phyloP scores from a whole-genome alignment of 257 asterid genomes.

The Primulina eburnea region DNA sequence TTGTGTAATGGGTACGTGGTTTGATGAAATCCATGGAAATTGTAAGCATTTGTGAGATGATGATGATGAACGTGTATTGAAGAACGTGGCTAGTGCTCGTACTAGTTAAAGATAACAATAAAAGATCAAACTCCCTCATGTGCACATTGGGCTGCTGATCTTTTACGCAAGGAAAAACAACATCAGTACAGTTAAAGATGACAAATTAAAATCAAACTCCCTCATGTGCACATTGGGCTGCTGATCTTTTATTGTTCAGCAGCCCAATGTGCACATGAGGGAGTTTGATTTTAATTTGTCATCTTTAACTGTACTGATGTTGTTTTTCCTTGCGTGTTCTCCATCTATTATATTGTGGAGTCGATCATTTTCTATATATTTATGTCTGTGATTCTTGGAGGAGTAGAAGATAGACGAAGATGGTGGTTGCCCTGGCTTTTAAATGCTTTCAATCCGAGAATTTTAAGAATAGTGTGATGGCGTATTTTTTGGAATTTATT shows the following conservation, averaged over 20 bases:
- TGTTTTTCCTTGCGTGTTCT: constrained; percentile 14
- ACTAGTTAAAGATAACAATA: too few species aligned
- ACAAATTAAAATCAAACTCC: too few species aligned
- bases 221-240: too few species aligned
- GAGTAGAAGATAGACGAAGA: neutral
- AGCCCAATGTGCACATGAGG: too few species aligned
- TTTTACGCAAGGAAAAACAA: too few species aligned
- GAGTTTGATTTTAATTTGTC: too few species aligned
- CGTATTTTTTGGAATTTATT: neutral
- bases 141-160: too few species aligned
- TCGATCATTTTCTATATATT: neutral
- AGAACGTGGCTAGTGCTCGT: neutral
- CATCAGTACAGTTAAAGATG: too few species aligned
- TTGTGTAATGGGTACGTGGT: neutral
- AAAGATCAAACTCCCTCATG: too few species aligned
- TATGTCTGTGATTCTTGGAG: constrained; percentile 12
- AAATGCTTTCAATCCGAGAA: neutral
- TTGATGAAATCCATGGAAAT: constrained; percentile 6
- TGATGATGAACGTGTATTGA: neutral
- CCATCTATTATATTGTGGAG: neutral
- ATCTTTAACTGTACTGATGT: neutral
- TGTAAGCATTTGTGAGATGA: constrained; percentile 6
- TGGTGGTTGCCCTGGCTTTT: neutral
- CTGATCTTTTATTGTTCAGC: too few species aligned
- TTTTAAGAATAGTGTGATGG: neutral